phyloP scores from a whole-genome alignment of 306 rosid genomes.

The Aeschynomene evenia region DNA sequence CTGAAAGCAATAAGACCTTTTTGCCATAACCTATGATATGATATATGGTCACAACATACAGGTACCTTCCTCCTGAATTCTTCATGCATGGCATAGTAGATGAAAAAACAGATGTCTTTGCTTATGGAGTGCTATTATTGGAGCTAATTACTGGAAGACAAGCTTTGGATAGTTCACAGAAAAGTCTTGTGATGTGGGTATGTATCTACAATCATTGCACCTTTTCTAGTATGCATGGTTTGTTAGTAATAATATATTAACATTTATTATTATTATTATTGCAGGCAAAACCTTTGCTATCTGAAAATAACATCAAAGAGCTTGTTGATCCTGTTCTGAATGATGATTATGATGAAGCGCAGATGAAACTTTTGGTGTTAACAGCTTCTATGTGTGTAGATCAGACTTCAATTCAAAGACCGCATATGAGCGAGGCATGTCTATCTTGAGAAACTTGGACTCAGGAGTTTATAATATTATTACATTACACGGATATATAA shows the following conservation, averaged over 20 bases:
- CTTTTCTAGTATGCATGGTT: too few relatives aligned
- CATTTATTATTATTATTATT: too few relatives aligned
- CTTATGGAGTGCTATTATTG: conserved; percentile 84
- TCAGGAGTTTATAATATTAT: too few relatives aligned
- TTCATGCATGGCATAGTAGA: conserved; percentile 98
- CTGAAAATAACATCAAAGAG: conserved; percentile 43
- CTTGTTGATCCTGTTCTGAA: conserved; percentile 67
- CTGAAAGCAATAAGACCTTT: too few relatives aligned
- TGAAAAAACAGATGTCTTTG: conserved; percentile 93
- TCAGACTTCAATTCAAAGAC: conserved; percentile 71
- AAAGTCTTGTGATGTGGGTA: conserved; percentile 98
- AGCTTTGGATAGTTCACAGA: conserved; percentile 87
- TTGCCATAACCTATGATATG: not conserved
- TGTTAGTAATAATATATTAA: not conserved
- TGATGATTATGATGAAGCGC: conserved; percentile 53
- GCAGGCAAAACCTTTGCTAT: conserved; percentile 88
- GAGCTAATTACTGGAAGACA: conserved; percentile 89
- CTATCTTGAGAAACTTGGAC: not conserved
- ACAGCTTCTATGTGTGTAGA: conserved; percentile 76
- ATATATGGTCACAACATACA: too few relatives aligned
- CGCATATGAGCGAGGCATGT: conserved; percentile 81
- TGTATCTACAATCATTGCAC: conserved; percentile 40
- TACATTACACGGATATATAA: too few relatives aligned
- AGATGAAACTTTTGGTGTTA: conserved; percentile 53
- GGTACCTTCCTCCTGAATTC: conserved; percentile 99